Percentiles rank a stretch among this genome's conserved stretches.
phyloP scores from a whole-genome alignment of 2,329 filamentous ascomycete genomes.

The Ophiocordyceps camponoti-saundersi region DNA sequence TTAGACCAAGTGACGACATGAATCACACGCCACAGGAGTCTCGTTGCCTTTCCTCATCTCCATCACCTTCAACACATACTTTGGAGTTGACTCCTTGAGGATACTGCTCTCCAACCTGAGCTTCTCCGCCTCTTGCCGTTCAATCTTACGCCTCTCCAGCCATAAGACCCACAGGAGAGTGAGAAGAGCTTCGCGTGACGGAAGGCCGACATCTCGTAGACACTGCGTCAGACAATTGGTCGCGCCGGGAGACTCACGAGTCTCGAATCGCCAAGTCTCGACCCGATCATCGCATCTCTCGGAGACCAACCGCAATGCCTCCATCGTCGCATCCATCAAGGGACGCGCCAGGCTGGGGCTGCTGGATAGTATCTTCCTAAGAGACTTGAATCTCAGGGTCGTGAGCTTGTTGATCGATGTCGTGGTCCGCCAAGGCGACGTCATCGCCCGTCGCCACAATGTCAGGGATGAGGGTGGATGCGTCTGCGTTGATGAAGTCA shows the following conservation, averaged over 20 bases:
- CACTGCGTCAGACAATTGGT: slow-evolving; percentile 17
- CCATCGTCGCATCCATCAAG: slow-evolving; percentile 56
- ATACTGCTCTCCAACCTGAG: slow-evolving; percentile 9
- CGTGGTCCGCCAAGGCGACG: slow-evolving; percentile 35
- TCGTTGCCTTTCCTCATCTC: slow-evolving; percentile 6
- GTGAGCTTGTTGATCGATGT: slow-evolving; percentile 33
- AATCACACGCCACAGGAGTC: slow-evolving; percentile 4
- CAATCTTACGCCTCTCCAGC: slow-evolving; percentile 22
- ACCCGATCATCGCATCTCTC: slow-evolving; percentile 32
- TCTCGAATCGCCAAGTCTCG: slow-evolving; percentile 17
- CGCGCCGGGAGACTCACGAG: slow-evolving; percentile 19
- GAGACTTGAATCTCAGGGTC: slow-evolving; percentile 43
- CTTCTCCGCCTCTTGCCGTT: slow-evolving; percentile 6
- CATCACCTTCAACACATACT: slow-evolving; percentile 8
- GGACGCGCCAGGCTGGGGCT: slow-evolving; percentile 61
- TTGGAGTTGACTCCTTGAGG: slow-evolving; percentile 8
- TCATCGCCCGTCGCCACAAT: slow-evolving; percentile 30
- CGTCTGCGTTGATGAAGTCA: slow-evolving; percentile 38
- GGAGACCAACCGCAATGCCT: slow-evolving; percentile 55
- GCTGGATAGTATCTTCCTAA: slow-evolving; percentile 52
- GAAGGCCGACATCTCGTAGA: slow-evolving; percentile 20
- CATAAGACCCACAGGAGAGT: slow-evolving; percentile 28
- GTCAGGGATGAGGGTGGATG: slow-evolving; percentile 26
- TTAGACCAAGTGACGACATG: slow-evolving; percentile 7
- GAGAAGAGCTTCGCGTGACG: slow-evolving; percentile 29